Base-by-base conservation (phyloP, 768 basidiomycete species). In the Agrocybe pediades region DNA sequence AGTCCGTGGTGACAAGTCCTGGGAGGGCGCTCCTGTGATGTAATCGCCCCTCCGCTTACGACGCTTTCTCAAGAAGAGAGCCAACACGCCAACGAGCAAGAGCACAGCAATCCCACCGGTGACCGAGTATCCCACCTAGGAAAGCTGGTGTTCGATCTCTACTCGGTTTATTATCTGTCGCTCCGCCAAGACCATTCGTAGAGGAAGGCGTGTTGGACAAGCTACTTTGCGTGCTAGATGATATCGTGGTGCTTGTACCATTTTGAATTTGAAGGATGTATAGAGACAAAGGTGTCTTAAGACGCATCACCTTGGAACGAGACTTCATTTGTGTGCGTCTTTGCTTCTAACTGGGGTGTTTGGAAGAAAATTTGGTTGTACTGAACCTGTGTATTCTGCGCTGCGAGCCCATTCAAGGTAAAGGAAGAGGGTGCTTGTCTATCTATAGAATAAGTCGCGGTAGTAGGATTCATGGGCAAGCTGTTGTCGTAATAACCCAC, bases 211-310 rank as follows among this genome's bases (percentile, higher is more conserved):
- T n/a, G n/a, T n/a, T n/a, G n/a, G n/a, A n/a, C n/a, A n/a, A n/a
- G n/a, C n/a, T n/a, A n/a, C n/a, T n/a, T n/a, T n/a, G 29, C 29
- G 15, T 7, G 29, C 29, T 15, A 30, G 29, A 6, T 15, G 33
- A 36, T 13, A 13, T 3, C 11, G 11, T 15, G n/a, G 3, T 4
- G 3, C 3, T 36, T 13, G 56, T 61, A 13, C 30, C 33, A 40
- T 55, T 50, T 33, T 56, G 59, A 20, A 62, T 39, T 21, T 39
- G 17, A 11, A 61, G 9, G 24, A 59, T 46, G 9, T 54, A 51
- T 17, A 68, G 61, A 11, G 55, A 55, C 30, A 70, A 61, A 2
- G 67, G 69, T 0, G 66, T 65, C 20, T 55, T 33, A 6, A n/a
- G 56, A 19, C 16, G 19, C 30, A 19, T 58, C 41, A 17, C 67